phyloP scores from a whole-genome alignment of 2,329 filamentous ascomycete species.

The Cladosporium sp. region DNA sequence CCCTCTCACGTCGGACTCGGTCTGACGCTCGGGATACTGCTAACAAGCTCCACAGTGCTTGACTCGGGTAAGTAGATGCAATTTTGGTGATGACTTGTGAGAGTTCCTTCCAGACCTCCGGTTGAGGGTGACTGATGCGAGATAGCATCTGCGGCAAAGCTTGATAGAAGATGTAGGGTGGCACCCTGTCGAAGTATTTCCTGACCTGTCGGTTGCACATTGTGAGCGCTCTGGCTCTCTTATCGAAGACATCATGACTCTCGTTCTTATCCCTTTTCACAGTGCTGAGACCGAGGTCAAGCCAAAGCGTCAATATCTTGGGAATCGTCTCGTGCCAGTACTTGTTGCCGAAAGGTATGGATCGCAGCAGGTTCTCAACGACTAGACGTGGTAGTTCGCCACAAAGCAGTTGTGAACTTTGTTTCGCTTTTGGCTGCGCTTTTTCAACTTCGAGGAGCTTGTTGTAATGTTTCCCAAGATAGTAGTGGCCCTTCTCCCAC shows the following conservation, averaged over 20 bases:
- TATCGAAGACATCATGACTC: conserved; percentile 8
- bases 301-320: conserved; percentile 86
- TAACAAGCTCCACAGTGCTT: conserved; percentile 86
- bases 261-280: conserved; percentile 34
- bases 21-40: conserved; percentile 79
- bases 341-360: conserved; percentile 83
- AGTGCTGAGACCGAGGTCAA: conserved; percentile 75
- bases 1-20: conserved; percentile 59
- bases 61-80: conserved; percentile 80
- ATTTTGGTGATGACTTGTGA: conserved; percentile 79
- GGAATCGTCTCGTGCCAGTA: conserved; percentile 94
- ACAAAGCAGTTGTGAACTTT: conserved; percentile 53
- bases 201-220: conserved; percentile 68
- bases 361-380: conserved; percentile 88
- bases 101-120: conserved; percentile 69
- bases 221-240: conserved; percentile 60
- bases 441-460: conserved; percentile 91
- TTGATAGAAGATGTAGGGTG: conserved; percentile 74
- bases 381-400: conserved; percentile 85
- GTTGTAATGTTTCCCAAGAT: conserved; percentile 94
- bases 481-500: conserved; percentile 98
- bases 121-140: conserved; percentile 84
- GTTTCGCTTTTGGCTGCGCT: conserved; percentile 67
- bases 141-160: conserved; percentile 90
- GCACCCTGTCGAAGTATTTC: conserved; percentile 70